These are phyloP conservation scores for Dactylellina leptospora DNA, from an alignment of 2,329 filamentous ascomycete genomes.

Conservation along the genomic window DNA sequence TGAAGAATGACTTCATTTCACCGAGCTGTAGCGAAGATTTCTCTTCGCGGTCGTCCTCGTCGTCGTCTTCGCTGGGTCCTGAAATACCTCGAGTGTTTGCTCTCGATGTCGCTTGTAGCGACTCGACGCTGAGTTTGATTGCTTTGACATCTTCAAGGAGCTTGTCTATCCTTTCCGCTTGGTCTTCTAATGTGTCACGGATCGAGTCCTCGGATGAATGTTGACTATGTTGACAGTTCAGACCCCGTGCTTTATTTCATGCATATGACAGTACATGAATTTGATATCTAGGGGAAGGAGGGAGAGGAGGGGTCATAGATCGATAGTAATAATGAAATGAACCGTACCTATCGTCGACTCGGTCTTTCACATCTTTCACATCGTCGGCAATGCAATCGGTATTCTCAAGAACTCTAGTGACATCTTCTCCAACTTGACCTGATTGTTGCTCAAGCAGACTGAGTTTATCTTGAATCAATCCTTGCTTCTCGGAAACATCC, in stretches of 20 bases:
- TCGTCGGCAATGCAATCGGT: slow-evolving; percentile 52
- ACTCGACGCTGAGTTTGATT: slow-evolving; percentile 44
- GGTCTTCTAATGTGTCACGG: slow-evolving; percentile 50
- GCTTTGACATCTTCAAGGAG: slow-evolving; percentile 50
- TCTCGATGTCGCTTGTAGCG: slow-evolving; percentile 37
- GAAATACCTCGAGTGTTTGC: slow-evolving; percentile 48
- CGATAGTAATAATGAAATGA: slow-evolving; percentile 17
- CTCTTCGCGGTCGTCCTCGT: slow-evolving; percentile 27
- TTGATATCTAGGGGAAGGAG: slow-evolving; percentile 12
- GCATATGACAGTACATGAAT: slow-evolving; percentile 23
- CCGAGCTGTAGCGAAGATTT: slow-evolving; percentile 27
- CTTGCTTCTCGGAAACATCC: slow-evolving; percentile 50
- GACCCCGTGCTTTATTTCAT: slow-evolving; percentile 39
- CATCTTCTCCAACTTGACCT: slow-evolving; percentile 27
- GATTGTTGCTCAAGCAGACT: slow-evolving; percentile 50
- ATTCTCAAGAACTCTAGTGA: slow-evolving; percentile 50
- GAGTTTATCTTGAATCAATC: slow-evolving; percentile 51
- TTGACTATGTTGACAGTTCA: slow-evolving; percentile 53
- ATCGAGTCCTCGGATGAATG: slow-evolving; percentile 45
- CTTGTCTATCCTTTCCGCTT: slow-evolving; percentile 49
- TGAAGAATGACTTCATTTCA: slow-evolving; percentile 33
- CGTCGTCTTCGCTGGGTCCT: slow-evolving; percentile 28
- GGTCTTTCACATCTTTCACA: slow-evolving; percentile 52
- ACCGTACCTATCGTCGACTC: slow-evolving; percentile 53
- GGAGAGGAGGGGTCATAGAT: slow-evolving; percentile 8